Evolutionary conservation across 108 stramenopile genomes (phyloP).

Genomic region (Fragilaria crotonensis): DNA sequence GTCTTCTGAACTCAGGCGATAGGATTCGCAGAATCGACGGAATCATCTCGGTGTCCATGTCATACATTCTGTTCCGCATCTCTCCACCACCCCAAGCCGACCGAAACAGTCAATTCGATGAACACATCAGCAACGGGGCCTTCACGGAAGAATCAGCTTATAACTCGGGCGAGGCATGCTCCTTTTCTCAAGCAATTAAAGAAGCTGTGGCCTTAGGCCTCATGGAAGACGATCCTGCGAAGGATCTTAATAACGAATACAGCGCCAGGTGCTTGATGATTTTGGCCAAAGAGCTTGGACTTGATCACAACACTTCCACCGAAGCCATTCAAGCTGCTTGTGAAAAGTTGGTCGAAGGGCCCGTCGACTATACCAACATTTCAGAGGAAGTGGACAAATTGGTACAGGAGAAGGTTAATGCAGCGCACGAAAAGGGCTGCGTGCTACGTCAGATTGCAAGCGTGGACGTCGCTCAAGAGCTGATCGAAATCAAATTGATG

Average conservation of each 20-base stretch:
- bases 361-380: conserved; percentile 19
- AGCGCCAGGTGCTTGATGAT: conserved; percentile 51
- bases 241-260: conserved; percentile 66
- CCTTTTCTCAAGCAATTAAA: conserved; percentile 61
- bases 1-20: conserved; percentile 58
- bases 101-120: conserved; percentile 37
- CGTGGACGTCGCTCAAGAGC: conserved; percentile 38
- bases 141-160: conserved; percentile 23
- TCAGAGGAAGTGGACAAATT: conserved; percentile 19
- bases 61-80: conserved; percentile 73
- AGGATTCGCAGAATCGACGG: conserved; percentile 69
- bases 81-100: conserved; percentile 60
- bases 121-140: conserved; percentile 31
- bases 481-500: conserved; percentile 37
- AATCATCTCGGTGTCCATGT: conserved; percentile 64
- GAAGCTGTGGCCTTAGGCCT: conserved; percentile 55
- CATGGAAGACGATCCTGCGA: conserved; percentile 50
- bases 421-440: conserved; percentile 43
- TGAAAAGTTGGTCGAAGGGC: conserved; percentile 23
- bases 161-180: conserved; percentile 19
- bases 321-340: conserved; percentile 32
- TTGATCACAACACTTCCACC: conserved; percentile 28
- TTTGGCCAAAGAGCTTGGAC: conserved; percentile 49
- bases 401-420: conserved; percentile 29
- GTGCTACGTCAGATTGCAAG: conserved; percentile 58